Percentiles rank a stretch among this genome's conserved stretches.
Conservation (phyloP, 202 grass and related monocot species). For the Zoysia matrella region DNA sequence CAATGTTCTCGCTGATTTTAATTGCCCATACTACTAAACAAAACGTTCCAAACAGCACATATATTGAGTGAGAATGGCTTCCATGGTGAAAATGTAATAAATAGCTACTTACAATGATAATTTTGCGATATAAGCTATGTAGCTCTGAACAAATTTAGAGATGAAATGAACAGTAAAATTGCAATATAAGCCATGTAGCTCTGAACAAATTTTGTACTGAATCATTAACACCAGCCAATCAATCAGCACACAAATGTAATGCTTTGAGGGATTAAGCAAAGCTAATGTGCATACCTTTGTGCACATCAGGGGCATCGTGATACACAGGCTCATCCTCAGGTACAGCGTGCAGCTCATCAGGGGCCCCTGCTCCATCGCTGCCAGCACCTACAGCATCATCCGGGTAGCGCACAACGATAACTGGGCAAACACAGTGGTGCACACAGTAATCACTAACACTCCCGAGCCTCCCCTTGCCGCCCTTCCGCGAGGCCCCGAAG, state of each 20-base stretch:
- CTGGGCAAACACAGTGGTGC: no score
- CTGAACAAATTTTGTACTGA: background rate
- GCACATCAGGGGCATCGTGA: slow-evolving; percentile 54
- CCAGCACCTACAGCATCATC: background rate
- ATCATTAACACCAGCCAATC: background rate
- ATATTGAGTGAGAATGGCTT: background rate
- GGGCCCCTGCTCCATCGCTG: slow-evolving; percentile 13
- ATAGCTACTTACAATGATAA: slow-evolving; percentile 5
- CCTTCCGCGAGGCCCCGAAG: slow-evolving; percentile 73
- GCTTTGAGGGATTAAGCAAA: background rate
- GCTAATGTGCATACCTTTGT: slow-evolving; percentile 41
- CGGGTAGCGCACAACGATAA: no score
- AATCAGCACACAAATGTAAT: background rate
- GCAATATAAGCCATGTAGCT: no score
- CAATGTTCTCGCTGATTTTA: slow-evolving; percentile 3
- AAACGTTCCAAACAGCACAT: slow-evolving; percentile 16
- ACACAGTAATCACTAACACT: slow-evolving; percentile 41
- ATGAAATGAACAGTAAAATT: background rate
- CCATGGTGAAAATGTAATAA: background rate
- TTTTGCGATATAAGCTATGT: slow-evolving; percentile 1
- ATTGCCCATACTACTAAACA: background rate
- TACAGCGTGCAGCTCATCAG: slow-evolving; percentile 57
- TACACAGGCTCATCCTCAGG: slow-evolving; percentile 63
- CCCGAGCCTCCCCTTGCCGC: slow-evolving; percentile 72
- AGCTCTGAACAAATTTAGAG: background rate